Evolutionary conservation across 495 filamentous ascomycete species (phyloP), one percentile per base, ranked within the genome.

Genomic region (Choiromyces venosus): DNA sequence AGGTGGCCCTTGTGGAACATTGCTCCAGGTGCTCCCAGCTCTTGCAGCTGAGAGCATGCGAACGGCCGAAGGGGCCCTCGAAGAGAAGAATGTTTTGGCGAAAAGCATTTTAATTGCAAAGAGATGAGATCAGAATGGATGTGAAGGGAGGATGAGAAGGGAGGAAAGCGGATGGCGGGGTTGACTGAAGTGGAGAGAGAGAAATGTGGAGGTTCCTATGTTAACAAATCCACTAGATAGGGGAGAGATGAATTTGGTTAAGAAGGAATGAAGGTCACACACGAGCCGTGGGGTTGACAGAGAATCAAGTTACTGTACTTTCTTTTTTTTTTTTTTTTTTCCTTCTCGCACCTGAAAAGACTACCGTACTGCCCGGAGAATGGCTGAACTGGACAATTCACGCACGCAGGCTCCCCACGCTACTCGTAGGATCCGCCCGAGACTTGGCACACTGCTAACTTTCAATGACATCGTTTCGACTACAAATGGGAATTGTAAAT

Each of bases 1-100:
- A 79, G 93, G 93, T 86, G 94, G 93, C 73, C 93, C 93, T 85
- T 97, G 92, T 78, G 92, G 91, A 66, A 97, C 92, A 73, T 92
- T 90, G 76, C 91, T 88, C 93, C 93, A 97, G 65, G 91, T 90
- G 52, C 93, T 96, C 75, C 87, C 90, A 76, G 89, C 86, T 84
- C 92, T 88, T 61, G 87, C 82, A 79, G 88, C 88, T 68, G 87
- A 79, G 44, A 87, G 84, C 70, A 80, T 81, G 84, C 75, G 85
- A 83, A 81, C 83, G 78, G 76, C 85, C 83, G 77, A 84, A 74
- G 73, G 82, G 83, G 84, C 83, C 86, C 82, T 86, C 83, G 65
- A 39, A 35, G 78, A 69, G 66, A 86, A 85, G 74, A 86, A 81
- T 84, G 87, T 85, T 67, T 87, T 81, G 75, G 87, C 85, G 75